These are phyloP conservation scores for Spathaspora sp. DNA, from an alignment of 1,139 yeast species.

Conservation along the genomic window DNA sequence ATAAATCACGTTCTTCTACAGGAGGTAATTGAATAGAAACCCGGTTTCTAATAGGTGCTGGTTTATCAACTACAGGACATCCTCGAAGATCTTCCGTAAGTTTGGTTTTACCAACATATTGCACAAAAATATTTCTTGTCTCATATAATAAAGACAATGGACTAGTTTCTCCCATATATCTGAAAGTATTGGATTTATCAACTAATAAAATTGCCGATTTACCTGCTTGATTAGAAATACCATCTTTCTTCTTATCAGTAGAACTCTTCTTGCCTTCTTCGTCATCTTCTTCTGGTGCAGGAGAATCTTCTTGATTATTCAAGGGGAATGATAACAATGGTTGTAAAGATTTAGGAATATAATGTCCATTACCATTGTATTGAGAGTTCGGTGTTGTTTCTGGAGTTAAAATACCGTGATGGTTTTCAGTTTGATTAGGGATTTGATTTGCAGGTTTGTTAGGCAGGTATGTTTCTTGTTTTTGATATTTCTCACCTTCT, in stretches of 20 bases:
- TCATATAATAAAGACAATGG: conserved; percentile 26
- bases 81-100: conserved; percentile 37
- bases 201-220: conserved; percentile 18
- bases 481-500: background rate
- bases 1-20: conserved; percentile 22
- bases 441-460: background rate
- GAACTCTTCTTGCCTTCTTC: background rate
- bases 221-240: conserved; percentile 17
- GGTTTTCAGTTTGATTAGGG: conserved; percentile 1
- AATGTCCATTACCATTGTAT: conserved; percentile 6
- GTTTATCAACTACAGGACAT: conserved; percentile 32
- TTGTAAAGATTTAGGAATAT: conserved; percentile 26
- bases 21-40: conserved; percentile 23
- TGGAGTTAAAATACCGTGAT: conserved; percentile 12
- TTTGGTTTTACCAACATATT: conserved; percentile 15
- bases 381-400: conserved; percentile 12
- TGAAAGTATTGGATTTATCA: conserved; percentile 22
- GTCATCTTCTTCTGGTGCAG: background rate
- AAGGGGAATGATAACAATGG: conserved; percentile 26
- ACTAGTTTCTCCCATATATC: conserved; percentile 29
- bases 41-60: conserved; percentile 17
- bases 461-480: background rate
- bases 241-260: conserved; percentile 7
- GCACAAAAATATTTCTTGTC: conserved; percentile 23
- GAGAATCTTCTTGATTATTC: conserved; percentile 6